These are phyloP conservation scores for Ogataea philodendri DNA, from an alignment of 805 yeast species.

Conservation along the genomic window DNA sequence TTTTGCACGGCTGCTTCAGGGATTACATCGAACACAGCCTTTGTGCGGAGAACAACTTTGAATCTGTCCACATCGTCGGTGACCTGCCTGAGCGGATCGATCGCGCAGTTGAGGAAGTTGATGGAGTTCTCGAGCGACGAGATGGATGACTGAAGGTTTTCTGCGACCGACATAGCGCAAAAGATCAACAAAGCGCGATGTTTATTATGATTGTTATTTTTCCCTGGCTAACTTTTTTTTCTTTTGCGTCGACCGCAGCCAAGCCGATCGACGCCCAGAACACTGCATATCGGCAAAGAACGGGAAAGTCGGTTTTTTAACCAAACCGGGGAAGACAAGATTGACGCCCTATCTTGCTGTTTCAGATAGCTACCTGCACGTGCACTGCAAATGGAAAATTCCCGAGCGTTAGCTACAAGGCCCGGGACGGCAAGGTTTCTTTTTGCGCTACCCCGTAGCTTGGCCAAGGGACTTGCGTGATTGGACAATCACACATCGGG, in stretches of 20 bases:
- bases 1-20: constrained; percentile 46
- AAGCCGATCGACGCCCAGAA: constrained; percentile 9
- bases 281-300: background rate
- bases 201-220: background rate
- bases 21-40: constrained; percentile 48
- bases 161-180: constrained; percentile 9
- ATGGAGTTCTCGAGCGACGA: constrained; percentile 20
- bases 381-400: too few relatives aligned
- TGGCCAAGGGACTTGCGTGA: too few relatives aligned
- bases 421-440: too few relatives aligned
- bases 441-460: too few relatives aligned
- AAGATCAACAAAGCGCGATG: background rate
- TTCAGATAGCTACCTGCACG: background rate
- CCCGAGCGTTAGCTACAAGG: too few relatives aligned
- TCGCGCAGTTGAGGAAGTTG: constrained; percentile 16
- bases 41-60: constrained; percentile 40
- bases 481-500: too few relatives aligned
- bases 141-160: constrained; percentile 20
- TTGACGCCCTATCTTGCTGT: constrained; percentile 4
- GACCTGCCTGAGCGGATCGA: constrained; percentile 26
- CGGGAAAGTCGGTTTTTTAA: background rate
- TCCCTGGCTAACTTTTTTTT: too few relatives aligned
- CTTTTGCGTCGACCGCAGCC: background rate
- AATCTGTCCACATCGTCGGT: constrained; percentile 40
- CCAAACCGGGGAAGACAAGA: background rate